A percentile compares a stretch with the other conserved stretches of the same genome.
These are phyloP conservation scores for Annona cherimola DNA, from an alignment of 164 flowering plant genomes.

Conservation along the genomic window DNA sequence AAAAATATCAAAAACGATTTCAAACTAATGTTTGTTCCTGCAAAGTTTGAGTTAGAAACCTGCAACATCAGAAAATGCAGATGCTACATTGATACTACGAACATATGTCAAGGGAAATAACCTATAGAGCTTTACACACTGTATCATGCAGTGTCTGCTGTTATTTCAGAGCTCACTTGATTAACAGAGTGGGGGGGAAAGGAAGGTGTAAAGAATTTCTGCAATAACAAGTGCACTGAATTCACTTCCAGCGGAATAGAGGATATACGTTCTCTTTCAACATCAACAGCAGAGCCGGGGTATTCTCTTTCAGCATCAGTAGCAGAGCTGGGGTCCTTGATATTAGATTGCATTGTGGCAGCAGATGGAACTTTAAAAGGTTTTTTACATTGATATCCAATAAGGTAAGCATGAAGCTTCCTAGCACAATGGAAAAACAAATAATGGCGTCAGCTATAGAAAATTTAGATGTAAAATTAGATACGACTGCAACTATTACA, in stretches of 20 bases:
- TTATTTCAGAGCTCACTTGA: too few relatives aligned
- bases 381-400: constrained; percentile 40
- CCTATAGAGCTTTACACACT: too few relatives aligned
- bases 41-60: too few relatives aligned
- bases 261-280: not conserved
- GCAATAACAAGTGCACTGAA: not conserved
- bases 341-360: constrained; percentile 19
- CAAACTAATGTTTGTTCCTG: too few relatives aligned
- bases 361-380: constrained; percentile 7
- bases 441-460: not conserved
- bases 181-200: too few relatives aligned
- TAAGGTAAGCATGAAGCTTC: constrained; percentile 55
- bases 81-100: too few relatives aligned
- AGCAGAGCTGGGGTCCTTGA: constrained; percentile 14
- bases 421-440: constrained; percentile 23
- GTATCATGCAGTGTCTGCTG: too few relatives aligned
- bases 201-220: not conserved
- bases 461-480: not conserved
- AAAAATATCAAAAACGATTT: too few relatives aligned
- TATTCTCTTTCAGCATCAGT: constrained; percentile 11
- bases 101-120: too few relatives aligned
- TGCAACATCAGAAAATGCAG: too few relatives aligned
- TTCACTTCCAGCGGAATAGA: constrained; percentile 2
- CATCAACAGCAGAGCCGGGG: constrained; percentile 14
- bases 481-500: not conserved